Evolutionary conservation across 2,329 filamentous ascomycete species (phyloP), one percentile per base, ranked within the genome.

Genomic region (Pseudogymnoascus sp.): DNA sequence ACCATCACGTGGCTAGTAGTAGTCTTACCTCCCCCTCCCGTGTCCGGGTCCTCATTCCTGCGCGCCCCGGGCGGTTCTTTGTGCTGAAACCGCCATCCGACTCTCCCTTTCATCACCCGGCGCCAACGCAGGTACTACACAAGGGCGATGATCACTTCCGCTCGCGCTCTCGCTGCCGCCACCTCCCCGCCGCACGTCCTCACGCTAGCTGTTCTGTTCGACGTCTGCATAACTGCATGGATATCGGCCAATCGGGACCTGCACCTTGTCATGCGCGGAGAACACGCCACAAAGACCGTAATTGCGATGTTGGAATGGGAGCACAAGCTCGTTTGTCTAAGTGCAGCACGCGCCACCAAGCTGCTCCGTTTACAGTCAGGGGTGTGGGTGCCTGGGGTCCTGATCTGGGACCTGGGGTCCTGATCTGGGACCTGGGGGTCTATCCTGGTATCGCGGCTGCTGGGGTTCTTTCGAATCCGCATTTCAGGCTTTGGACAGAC

Each of bases 61-160:
- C 49, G 49, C 49, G 49, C 49, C 49, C 49, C 49, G 49, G 28
- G 49, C 49, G 49, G 49, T 55, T 55, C 49, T 55, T 55, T 55
- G 25, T 55, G 28, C 16, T 55, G 49, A 55, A 33, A 55, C 49
- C 11, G 5, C 28, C n/a, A 19, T 33, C 11, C 5, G 9, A 22
- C 49, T 33, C 28, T 33, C 28, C n/a, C 49, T 55, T 25, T 55
- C 49, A 33, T 6, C 49, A 33, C 49, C 45, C 28, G 28, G 49
- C 49, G 49, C 49, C 49, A 55, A 55, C 49, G 49, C 28, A 55
- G 49, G 49, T 33, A 55, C 49, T 35, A 6, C n/a, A 55, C 49
- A 55, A 55, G 49, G 16, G 28, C n/a, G 49, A 16, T n/a, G 49
- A 55, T 55, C 49, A 19, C 49, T 55, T 33, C 49, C 16, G 11